Evolutionary conservation across 768 basidiomycete species (phyloP).

Genomic region (Suillus discolor): DNA sequence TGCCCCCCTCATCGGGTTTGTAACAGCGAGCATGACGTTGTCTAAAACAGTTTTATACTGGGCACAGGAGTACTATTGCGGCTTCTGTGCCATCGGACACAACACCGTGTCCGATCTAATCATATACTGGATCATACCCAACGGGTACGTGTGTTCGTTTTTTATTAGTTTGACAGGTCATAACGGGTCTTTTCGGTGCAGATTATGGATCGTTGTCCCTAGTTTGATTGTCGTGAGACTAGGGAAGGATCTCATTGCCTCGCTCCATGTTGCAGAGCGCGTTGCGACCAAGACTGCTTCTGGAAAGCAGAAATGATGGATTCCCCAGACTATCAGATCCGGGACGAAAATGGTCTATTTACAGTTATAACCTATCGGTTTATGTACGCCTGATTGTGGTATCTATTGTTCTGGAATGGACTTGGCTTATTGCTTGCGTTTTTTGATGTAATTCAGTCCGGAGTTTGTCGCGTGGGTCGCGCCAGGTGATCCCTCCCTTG

Average conservation of each 20-base stretch:
- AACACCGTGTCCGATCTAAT: slow-evolving; percentile 56
- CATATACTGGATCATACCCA: slow-evolving; percentile 73
- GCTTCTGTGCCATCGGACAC: slow-evolving; percentile 74
- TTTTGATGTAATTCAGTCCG: neutral
- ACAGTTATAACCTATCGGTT: neutral
- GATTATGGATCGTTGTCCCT: slow-evolving; percentile 81
- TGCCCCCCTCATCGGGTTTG: slow-evolving; percentile 77
- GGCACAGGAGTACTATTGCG: slow-evolving; percentile 78
- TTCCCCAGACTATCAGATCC: neutral
- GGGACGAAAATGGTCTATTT: neutral
- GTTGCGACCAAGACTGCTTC: slow-evolving; percentile 29
- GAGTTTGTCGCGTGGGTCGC: neutral
- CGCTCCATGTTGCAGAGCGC: slow-evolving; percentile 39
- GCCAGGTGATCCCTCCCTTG: neutral
- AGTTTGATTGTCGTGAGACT: slow-evolving; percentile 58
- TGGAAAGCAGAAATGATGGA: slow-evolving; percentile 32
- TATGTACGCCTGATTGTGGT: neutral
- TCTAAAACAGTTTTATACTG: slow-evolving; percentile 87
- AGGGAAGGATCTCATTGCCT: slow-evolving; percentile 58
- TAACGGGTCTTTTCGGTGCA: slow-evolving; percentile 26
- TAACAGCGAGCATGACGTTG: slow-evolving; percentile 74
- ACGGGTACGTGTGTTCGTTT: slow-evolving; percentile 55
- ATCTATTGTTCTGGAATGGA: neutral
- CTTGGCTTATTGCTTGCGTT: neutral
- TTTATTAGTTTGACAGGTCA: neutral